phyloP scores from a whole-genome alignment of 2,329 filamentous ascomycete genomes.

The Rhytidhysteron rufulum region DNA sequence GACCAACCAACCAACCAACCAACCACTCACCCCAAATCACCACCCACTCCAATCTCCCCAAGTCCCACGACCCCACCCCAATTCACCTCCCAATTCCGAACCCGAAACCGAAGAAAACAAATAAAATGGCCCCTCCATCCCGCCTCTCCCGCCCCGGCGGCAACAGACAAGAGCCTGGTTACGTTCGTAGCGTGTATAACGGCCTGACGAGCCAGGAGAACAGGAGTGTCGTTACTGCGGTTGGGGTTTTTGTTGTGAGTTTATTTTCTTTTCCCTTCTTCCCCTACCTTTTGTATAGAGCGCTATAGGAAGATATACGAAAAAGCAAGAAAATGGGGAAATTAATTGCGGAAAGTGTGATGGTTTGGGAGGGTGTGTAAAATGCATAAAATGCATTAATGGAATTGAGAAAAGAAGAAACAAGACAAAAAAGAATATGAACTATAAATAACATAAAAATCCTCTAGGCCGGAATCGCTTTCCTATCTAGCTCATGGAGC shows the following conservation, averaged over 20 bases:
- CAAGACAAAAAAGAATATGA: no score
- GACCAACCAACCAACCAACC: no score
- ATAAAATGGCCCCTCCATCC: no score
- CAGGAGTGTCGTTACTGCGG: constrained; percentile 44
- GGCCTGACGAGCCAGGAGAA: constrained; percentile 47
- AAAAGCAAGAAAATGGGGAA: not conserved
- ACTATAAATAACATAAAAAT: no score
- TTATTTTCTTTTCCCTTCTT: not conserved
- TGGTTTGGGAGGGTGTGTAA: not conserved
- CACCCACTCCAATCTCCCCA: not conserved
- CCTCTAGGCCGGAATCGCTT: constrained; percentile 48
- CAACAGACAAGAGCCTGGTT: constrained; percentile 41
- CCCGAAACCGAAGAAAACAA: not conserved
- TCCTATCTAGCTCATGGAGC: constrained; percentile 51
- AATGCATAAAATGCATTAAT: not conserved
- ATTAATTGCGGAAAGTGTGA: not conserved
- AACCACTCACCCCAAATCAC: no score
- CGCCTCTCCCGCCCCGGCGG: no score
- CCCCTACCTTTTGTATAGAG: not conserved
- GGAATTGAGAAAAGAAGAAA: constrained; percentile 5
- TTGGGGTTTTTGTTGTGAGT: constrained; percentile 51
- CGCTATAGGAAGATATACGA: no score
- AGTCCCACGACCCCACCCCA: constrained; percentile 4
- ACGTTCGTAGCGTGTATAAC: constrained; percentile 37
- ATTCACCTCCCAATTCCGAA: constrained; percentile 1